Evolutionary conservation across 1,139 yeast genomes (phyloP).

Genomic region (Lizanozyma gosingica): DNA sequence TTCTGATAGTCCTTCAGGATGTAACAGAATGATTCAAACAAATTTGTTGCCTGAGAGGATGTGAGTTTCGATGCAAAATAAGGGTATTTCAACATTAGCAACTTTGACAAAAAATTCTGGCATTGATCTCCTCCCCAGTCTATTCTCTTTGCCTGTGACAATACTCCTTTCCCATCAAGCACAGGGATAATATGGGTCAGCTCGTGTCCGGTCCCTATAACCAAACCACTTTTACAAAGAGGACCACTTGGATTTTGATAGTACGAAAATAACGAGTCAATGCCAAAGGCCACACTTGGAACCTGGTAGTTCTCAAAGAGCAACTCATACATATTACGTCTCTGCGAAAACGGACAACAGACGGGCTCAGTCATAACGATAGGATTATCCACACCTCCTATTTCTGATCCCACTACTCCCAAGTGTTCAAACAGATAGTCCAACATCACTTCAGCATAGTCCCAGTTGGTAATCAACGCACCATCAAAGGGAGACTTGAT

Average conservation of each 20-base stretch:
- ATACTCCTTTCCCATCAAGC: conserved; percentile 51
- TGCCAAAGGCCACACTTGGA: conserved; percentile 71
- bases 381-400: conserved; percentile 62
- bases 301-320: conserved; percentile 73
- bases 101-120: conserved; percentile 50
- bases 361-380: conserved; percentile 73
- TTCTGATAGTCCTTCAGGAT: conserved; percentile 58
- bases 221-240: conserved; percentile 47
- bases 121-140: conserved; percentile 90
- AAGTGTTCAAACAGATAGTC: conserved; percentile 80
- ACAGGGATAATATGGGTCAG: conserved; percentile 82
- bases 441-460: conserved; percentile 67
- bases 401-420: conserved; percentile 45
- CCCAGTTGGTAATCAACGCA: conserved; percentile 85
- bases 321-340: conserved; percentile 68
- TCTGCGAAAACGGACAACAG: conserved; percentile 61
- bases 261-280: conserved; percentile 73
- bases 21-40: conserved; percentile 73
- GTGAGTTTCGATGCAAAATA: conserved; percentile 74
- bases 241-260: conserved; percentile 36
- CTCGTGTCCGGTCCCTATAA: conserved; percentile 76
- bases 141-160: conserved; percentile 67
- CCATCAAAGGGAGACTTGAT: conserved; percentile 84
- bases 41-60: conserved; percentile 50
- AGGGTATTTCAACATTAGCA: conserved; percentile 79